Base-by-base conservation (phyloP, 768 basidiomycete genomes). In the Russula vinacea region DNA sequence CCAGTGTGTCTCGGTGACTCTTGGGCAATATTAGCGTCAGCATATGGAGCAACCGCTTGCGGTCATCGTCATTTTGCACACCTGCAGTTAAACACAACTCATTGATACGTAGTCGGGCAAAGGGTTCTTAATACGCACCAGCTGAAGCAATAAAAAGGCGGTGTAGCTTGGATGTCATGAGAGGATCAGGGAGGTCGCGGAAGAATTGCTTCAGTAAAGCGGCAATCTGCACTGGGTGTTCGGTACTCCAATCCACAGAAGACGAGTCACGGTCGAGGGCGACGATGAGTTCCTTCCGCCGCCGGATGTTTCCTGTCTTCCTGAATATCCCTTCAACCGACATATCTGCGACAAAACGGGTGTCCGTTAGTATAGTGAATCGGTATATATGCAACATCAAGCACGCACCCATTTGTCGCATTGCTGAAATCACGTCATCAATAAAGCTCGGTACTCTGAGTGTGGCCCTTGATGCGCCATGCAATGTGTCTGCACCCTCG, bases 241-340 rank as follows among this genome's bases (percentile, higher is more conserved):
- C 97, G 70, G 89, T 88, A 1, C 90, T 86, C 58, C 98, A 82
- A 74, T 97, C 96, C 62, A 98, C 95, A 2, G 90, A 87, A 1
- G 85, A 84, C 0, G 94, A 85, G 74, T 98, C 96, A n/a, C 92
- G 88, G 72, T 99, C 97, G 61, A 98, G 90, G 5, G 90, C 85
- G 64, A 98, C 96, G 14, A 89, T 88, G 40, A 97, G 81, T 70
- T 95, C 92, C 72, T 92, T 92, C 66, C 98, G 79, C 64, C 94
- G 86, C 58, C 94, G 84, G 72, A 98, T 98, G 73, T 98, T 98
- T 58, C 97, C 97, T 71, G 95, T 97, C 78, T 95, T 94, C 60
- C 97, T 85, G 82, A 99, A 99, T 68, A 99, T 96, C 62, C 97
- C 97, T 76, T 98, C 97, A 45, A 99, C 83, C 10, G 97, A 98